Base-by-base conservation (phyloP, 768 basidiomycete genomes). In the Hericium erinaceus region DNA sequence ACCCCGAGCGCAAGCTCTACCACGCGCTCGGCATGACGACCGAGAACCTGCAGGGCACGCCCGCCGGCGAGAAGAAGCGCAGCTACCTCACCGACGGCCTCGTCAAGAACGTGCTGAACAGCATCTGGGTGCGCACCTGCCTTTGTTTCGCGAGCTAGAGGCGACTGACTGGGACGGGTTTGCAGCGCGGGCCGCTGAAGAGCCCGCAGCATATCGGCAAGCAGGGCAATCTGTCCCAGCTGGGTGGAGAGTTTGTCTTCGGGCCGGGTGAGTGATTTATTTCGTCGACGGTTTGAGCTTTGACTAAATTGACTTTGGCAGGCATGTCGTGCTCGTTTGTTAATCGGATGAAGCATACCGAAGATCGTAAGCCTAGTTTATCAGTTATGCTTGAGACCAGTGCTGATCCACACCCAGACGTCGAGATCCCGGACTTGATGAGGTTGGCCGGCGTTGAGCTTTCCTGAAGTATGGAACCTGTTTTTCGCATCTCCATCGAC, bases 1-100 rank as follows among this genome's bases (percentile, higher is more conserved):
- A 62, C 39, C 59, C 61, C n/a, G 59, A 60, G 15, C 54, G 57
- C 39, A 62, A 55, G 46, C 59, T 62, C 4, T 62, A 62, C 20
- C 40, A 46, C 9, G 46, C 39, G 11, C 59, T 62, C 6, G 59
- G 57, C n/a, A 26, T 62, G 59, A 57, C 48, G n/a, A 20, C 53
- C 46, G 59, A 58, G 18, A 62, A 55, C 37, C 54, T 62, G 1
- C 37, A 60, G 20, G 9, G 8, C 11, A 60, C 61, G 12, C 57
- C 59, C 10, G 48, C 55, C 5, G 61, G 54, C 11, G 41, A 60
- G 39, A 48, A 56, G 38, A 57, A 41, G 41, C 56, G 56, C 15
- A 60, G 61, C 49, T 62, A 62, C 38, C 44, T 62, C 11, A 53
- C 46, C 40, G 51, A 54, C 4, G 38, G 56, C 24, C 11, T 60